Evolutionary conservation across 2,329 filamentous ascomycete genomes (phyloP).

Genomic region (Colletotrichum spaethianum): DNA sequence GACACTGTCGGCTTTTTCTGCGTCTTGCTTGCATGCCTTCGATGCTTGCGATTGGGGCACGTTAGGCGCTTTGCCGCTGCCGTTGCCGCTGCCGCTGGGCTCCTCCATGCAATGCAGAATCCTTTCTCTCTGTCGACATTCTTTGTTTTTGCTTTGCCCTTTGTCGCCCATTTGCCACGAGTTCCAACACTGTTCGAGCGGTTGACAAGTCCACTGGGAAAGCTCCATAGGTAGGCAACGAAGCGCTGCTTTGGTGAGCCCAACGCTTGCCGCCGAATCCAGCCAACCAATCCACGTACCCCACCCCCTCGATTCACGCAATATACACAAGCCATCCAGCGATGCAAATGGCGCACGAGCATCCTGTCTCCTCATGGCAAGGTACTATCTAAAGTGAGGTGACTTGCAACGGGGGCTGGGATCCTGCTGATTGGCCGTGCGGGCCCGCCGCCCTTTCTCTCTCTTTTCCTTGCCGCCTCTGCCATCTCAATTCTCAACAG

Average conservation of each 20-base stretch:
- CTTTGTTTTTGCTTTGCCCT: background rate
- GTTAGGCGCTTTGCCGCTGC: constrained; percentile 20
- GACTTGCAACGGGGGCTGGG: constrained; percentile 2
- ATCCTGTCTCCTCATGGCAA: background rate
- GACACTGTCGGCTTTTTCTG: background rate
- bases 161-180: constrained; percentile 15
- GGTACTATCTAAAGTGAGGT: background rate
- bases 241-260: background rate
- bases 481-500: constrained; percentile 33
- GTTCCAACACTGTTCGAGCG: background rate
- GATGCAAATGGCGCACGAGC: constrained; percentile 27
- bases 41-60: constrained; percentile 1
- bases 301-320: background rate
- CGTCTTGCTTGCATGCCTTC: background rate
- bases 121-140: background rate
- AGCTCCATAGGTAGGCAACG: background rate
- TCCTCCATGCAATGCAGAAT: constrained; percentile 13
- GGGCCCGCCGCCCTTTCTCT: constrained; percentile 9
- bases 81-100: constrained; percentile 24
- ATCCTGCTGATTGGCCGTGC: constrained; percentile 29
- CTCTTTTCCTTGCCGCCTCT: constrained; percentile 32
- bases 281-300: background rate
- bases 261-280: constrained; percentile 13
- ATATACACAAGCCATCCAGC: constrained; percentile 1
- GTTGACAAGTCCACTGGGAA: constrained; percentile 17